phyloP scores from a whole-genome alignment of 2,329 filamentous ascomycete species.

The Ophiostoma sp. region DNA sequence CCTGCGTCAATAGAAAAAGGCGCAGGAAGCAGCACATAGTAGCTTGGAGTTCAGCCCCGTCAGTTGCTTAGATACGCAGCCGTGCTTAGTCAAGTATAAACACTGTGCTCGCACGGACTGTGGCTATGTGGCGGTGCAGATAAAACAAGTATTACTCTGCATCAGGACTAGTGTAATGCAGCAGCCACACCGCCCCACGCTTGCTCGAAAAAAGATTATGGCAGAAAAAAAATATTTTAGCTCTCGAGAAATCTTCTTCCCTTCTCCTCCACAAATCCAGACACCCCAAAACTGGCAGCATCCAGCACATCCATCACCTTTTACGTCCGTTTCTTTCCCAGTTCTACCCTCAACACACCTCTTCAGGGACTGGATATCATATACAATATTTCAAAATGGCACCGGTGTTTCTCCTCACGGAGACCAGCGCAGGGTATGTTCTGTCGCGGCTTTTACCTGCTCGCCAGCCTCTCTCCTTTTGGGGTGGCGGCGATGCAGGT shows the following conservation, averaged over 20 bases:
- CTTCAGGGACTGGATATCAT: slow-evolving; percentile 9
- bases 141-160: neutral
- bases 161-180: slow-evolving; percentile 21
- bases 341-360: slow-evolving; percentile 19
- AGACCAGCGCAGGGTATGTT: slow-evolving; percentile 76
- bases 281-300: slow-evolving; percentile 17
- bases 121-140: slow-evolving; percentile 18
- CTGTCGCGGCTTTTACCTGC: slow-evolving; percentile 12
- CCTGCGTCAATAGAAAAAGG: slow-evolving; percentile 23
- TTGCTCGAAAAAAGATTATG: slow-evolving; percentile 24
- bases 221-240: slow-evolving; percentile 28
- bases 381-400: slow-evolving; percentile 48
- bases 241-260: slow-evolving; percentile 27
- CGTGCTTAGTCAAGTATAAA: neutral
- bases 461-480: slow-evolving; percentile 15
- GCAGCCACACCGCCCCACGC: slow-evolving; percentile 24
- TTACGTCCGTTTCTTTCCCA: slow-evolving; percentile 12
- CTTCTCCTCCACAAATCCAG: slow-evolving; percentile 15
- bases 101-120: neutral
- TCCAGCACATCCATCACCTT: slow-evolving; percentile 14
- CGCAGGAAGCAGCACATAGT: slow-evolving; percentile 20
- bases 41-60: neutral
- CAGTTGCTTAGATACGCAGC: neutral
- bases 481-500: neutral
- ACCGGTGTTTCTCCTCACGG: slow-evolving; percentile 84